A percentile compares a stretch with the other conserved stretches of the same genome.
Conservation (phyloP, 1,284 basidiomycete species). For the Cutaneotrichosporon curvatum region DNA sequence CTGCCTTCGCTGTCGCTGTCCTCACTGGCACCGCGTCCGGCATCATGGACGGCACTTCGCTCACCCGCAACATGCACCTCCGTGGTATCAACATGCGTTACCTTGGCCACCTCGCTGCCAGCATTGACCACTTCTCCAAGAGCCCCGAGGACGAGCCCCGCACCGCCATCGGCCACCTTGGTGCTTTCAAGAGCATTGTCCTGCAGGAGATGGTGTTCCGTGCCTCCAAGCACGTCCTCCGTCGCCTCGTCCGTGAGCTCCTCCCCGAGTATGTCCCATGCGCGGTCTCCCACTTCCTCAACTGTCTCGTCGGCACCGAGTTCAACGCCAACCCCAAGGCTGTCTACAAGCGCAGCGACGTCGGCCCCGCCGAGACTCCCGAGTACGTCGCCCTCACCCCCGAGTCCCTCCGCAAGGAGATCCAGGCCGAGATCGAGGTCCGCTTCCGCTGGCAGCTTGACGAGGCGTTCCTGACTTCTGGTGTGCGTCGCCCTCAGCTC, state of each 20-base stretch:
- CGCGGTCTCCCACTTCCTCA: slow-evolving; percentile 54
- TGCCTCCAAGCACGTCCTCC: slow-evolving; percentile 52
- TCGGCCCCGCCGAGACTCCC: slow-evolving; percentile 30
- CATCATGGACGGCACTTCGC: slow-evolving; percentile 50
- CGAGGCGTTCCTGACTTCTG: slow-evolving; percentile 38
- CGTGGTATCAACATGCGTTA: slow-evolving; percentile 57
- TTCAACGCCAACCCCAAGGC: slow-evolving; percentile 47
- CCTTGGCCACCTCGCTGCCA: slow-evolving; percentile 49
- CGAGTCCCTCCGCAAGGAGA: slow-evolving; percentile 44
- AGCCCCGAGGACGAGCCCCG: slow-evolving; percentile 27
- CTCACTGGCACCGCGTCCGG: slow-evolving; percentile 48
- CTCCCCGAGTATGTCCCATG: slow-evolving; percentile 44
- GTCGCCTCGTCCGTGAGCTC: slow-evolving; percentile 43
- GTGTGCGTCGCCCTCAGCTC: slow-evolving; percentile 47
- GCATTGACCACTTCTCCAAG: slow-evolving; percentile 45
- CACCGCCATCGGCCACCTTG: slow-evolving; percentile 34
- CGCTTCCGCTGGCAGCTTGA: slow-evolving; percentile 52
- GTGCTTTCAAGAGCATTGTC: slow-evolving; percentile 43
- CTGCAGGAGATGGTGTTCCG: slow-evolving; percentile 55
- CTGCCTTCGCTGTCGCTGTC: slow-evolving; percentile 49
- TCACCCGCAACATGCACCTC: slow-evolving; percentile 51
- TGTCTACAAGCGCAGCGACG: slow-evolving; percentile 38
- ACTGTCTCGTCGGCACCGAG: slow-evolving; percentile 52
- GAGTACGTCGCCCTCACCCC: slow-evolving; percentile 51
- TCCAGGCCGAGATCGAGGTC: slow-evolving; percentile 46